Evolutionary conservation across 306 rosid genomes (phyloP), one percentile per base, ranked within the genome.

Genomic region (Elaeagnus macrophylla): DNA sequence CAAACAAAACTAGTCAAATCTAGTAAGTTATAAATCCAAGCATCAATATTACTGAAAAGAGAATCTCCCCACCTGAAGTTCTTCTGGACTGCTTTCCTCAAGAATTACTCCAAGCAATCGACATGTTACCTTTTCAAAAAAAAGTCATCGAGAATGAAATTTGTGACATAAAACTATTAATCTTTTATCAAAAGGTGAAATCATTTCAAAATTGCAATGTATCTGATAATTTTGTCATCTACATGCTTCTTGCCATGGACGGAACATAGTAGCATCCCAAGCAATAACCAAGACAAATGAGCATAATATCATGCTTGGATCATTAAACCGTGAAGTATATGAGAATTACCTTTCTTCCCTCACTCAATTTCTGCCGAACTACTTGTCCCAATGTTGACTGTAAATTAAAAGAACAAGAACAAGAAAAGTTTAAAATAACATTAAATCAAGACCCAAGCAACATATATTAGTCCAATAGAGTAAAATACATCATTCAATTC

Each of bases 301-400:
- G 20, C 8, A 39, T 56, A 36, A 51, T 35, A 10, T 9, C 49
- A 37, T 20, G 16, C 32, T 14, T 48, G 46, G 10, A 37, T 20
- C 25, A 40, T 16, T 45, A 39, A 20, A 64, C 10, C 16, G 14
- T 12, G 15, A 9, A 60, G 64, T 35, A 53, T 48, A 56, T 32
- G 55, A 48, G 54, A 51, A 51, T 72, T 84, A 91, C 96, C 96
- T 84, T 87, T 78, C 99, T 82, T 82, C 95, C 99, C 63, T 83
- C 96, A 65, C 93, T 83, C 66, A 91, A 76, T 68, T 79, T 91
- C 80, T 87, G 96, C 77, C 85, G 78, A 49, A 87, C 96, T 54
- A 87, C 80, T 83, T 84, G 96, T 64, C 85, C 85, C 89, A 91
- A 75, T 37, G 89, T 87, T 61, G 89, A 85, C 96, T 91, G 89